A percentile compares a stretch with the other conserved stretches of the same genome.
These are phyloP conservation scores for Amphichorda felina DNA, from an alignment of 2,329 filamentous ascomycete genomes.

Conservation along the genomic window DNA sequence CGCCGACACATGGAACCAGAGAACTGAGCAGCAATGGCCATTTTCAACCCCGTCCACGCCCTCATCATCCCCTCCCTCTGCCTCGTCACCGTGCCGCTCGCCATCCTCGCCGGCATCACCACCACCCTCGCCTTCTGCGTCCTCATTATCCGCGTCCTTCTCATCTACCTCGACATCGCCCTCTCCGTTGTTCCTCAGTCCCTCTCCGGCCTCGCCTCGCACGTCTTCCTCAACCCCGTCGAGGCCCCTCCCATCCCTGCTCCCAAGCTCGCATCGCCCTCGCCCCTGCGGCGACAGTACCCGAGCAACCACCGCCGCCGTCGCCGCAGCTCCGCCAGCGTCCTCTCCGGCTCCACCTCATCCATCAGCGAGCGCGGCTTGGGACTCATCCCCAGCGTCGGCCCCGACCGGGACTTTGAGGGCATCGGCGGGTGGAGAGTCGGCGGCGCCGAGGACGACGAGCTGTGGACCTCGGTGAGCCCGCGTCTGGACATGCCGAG, in stretches of 20 bases:
- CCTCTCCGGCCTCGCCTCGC: conserved; percentile 27
- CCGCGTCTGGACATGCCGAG: conserved; percentile 36
- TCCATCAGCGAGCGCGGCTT: conserved; percentile 22
- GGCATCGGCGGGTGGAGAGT: conserved; percentile 46
- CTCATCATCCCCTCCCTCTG: conserved; percentile 51
- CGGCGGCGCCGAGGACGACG: conserved; percentile 22
- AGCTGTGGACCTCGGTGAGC: conserved; percentile 39
- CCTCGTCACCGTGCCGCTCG: conserved; percentile 49
- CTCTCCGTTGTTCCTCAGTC: conserved; percentile 45
- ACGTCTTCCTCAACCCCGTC: conserved; percentile 12
- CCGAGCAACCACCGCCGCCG: conserved; percentile 15
- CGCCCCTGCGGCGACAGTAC: conserved; percentile 4
- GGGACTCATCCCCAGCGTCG: conserved; percentile 32
- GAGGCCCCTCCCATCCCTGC: neutral
- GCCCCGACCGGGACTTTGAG: conserved; percentile 44
- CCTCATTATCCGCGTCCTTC: conserved; percentile 45
- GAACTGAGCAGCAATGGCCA: conserved; percentile 35
- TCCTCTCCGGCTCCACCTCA: conserved; percentile 20
- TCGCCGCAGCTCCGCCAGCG: conserved; percentile 19
- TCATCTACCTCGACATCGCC: conserved; percentile 53
- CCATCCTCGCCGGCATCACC: conserved; percentile 51
- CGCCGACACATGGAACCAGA: too few species aligned
- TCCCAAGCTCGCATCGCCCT: conserved; percentile 6
- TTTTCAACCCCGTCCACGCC: conserved; percentile 41
- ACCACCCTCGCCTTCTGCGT: conserved; percentile 49